Base-by-base conservation (phyloP, 176 grass and related monocot species). In the Stipa capillata region DNA sequence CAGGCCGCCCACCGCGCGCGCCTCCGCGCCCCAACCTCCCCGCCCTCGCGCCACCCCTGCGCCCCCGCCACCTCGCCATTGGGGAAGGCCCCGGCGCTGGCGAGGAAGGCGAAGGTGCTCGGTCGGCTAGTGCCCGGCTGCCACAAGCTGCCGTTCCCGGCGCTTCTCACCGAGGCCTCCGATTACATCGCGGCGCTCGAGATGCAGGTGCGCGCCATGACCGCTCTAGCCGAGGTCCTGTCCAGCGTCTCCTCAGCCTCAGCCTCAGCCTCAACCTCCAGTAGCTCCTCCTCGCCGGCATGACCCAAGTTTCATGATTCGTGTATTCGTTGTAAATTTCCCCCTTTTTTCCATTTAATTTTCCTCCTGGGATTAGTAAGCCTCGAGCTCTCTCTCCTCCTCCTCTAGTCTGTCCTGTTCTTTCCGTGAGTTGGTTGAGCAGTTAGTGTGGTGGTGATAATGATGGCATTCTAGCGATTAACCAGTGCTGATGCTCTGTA, bases 171-270 rank as follows among this genome's bases (percentile, higher is more conserved):
- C 25, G 94, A 97, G 85, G 73, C 83, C 29, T 87, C 83, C 14
- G 96, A 99, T 76, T 99, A 99, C 88, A 95, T 93, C 55, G 59
- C 66, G 31, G 94, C 94, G 37, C 88, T 97, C 7, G 83, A 97
- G 90, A 93, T 97, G 94, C 94, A 97, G 82, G 88, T 97, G 9
- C 88, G 91, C 51, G 83, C 80, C 77, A 93, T 97, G 90, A 85
- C 76, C 58, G 85, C 80, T 21, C 75, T 97, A 48, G 79, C 85
- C 32, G 90, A 91, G 76, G 85, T 88, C 39, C 76, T 97, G 34
- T 82, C 94, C 40, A 34, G 83, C 41, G 73, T 62, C 25, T 70
- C 79, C 17, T 41, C 64, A 11, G 47, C 66, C 3, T 3, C 52
- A 1, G 28, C 74, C 58, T 51, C 65, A 0, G 66, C 66, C 34